These are phyloP conservation scores for Zygoascus meyerae DNA, from an alignment of 1,139 yeast genomes.

Conservation along the genomic window DNA sequence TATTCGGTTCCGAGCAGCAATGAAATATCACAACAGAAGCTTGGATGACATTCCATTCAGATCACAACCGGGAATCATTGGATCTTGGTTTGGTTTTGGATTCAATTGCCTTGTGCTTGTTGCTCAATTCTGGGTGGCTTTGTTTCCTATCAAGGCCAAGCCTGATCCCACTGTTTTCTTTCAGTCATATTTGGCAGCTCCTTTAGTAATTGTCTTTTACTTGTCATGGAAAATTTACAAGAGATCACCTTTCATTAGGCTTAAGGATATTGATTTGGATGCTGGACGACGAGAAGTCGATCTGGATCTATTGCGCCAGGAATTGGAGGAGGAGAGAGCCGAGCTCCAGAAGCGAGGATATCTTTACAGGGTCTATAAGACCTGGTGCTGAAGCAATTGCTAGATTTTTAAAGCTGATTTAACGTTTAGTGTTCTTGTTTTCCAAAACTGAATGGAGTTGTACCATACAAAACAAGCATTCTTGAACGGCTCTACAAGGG, in stretches of 20 bases:
- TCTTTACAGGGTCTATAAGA: conserved; percentile 35
- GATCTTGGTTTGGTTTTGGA: conserved; percentile 61
- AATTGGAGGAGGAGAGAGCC: conserved; percentile 43
- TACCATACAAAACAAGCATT: no score
- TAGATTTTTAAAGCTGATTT: no score
- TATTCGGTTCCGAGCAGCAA: conserved; percentile 72
- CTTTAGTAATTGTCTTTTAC: conserved; percentile 45
- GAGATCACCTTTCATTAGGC: conserved; percentile 38
- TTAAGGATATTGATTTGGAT: conserved; percentile 40
- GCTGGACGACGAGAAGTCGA: conserved; percentile 52
- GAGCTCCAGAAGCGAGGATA: conserved; percentile 31
- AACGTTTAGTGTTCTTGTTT: no score
- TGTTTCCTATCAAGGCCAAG: conserved; percentile 50
- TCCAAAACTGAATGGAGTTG: no score
- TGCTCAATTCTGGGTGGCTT: conserved; percentile 79
- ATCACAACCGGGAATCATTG: conserved; percentile 63
- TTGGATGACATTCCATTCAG: conserved; percentile 62
- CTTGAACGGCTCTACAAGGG: no score
- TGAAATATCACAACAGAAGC: conserved; percentile 57
- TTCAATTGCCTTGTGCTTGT: conserved; percentile 60
- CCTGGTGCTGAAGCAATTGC: conserved; percentile 40
- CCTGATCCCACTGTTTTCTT: conserved; percentile 42
- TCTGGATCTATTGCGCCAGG: conserved; percentile 46
- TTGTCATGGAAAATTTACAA: conserved; percentile 47
- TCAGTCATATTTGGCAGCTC: conserved; percentile 49